Percentiles rank a stretch among this genome's conserved stretches.
Conservation (phyloP, 1,139 yeast genomes). For the Pichia sorboxylosa region DNA sequence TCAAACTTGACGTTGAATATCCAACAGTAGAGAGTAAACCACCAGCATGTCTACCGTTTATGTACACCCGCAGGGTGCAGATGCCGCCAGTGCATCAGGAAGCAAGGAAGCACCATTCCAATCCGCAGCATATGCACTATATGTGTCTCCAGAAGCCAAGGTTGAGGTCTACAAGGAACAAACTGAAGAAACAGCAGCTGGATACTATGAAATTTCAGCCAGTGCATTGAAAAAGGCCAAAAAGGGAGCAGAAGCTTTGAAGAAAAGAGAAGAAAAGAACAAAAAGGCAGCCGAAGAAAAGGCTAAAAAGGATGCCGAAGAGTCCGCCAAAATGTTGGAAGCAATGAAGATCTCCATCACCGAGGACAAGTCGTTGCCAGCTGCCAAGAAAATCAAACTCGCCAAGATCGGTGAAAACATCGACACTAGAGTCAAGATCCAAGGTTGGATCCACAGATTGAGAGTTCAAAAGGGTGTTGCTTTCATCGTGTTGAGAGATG, state of each 20-base stretch:
- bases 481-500: slow-evolving; percentile 88
- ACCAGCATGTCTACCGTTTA: slow-evolving; percentile 24
- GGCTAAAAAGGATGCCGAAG: slow-evolving; percentile 50
- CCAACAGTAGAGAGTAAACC: background rate
- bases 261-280: slow-evolving; percentile 80
- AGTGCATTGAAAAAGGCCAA: slow-evolving; percentile 93
- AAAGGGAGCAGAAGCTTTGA: slow-evolving; percentile 87
- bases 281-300: slow-evolving; percentile 51
- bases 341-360: slow-evolving; percentile 65
- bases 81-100: slow-evolving; percentile 44
- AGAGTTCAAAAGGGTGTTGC: slow-evolving; percentile 88
- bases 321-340: slow-evolving; percentile 60
- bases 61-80: slow-evolving; percentile 70
- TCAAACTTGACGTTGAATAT: background rate
- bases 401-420: slow-evolving; percentile 38
- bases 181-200: slow-evolving; percentile 41
- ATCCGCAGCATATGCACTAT: slow-evolving; percentile 77
- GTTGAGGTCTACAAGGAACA: slow-evolving; percentile 54
- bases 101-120: slow-evolving; percentile 59
- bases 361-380: slow-evolving; percentile 64
- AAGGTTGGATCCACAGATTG: slow-evolving; percentile 95
- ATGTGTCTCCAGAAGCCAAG: slow-evolving; percentile 29
- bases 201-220: slow-evolving; percentile 72
- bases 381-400: slow-evolving; percentile 60
- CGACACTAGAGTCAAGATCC: slow-evolving; percentile 58